These are phyloP conservation scores for Piper longum DNA, from an alignment of 164 flowering plant genomes.

Conservation along the genomic window DNA sequence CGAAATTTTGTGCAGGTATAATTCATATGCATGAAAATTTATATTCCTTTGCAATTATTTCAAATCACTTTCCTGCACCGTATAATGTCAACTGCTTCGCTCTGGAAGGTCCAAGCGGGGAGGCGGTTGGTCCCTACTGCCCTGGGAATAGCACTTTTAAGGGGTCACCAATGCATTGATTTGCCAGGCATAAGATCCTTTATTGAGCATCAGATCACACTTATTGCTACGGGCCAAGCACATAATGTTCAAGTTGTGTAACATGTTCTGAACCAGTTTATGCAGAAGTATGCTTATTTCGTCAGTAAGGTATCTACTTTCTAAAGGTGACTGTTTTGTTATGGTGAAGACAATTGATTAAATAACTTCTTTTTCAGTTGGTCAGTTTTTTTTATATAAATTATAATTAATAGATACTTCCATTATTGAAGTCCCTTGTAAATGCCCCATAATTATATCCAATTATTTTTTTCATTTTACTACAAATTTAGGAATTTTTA, in stretches of 20 bases:
- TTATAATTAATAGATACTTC: too few species aligned
- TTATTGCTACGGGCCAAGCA: constrained; percentile 85
- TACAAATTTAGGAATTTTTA: too few species aligned
- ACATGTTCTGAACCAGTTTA: constrained; percentile 75
- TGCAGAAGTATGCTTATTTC: constrained; percentile 58
- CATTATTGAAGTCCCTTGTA: too few species aligned
- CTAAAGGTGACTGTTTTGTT: not conserved
- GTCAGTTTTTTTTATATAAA: too few species aligned
- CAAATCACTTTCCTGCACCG: not conserved
- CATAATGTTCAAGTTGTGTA: constrained; percentile 60
- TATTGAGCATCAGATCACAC: constrained; percentile 91
- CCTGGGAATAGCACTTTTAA: constrained; percentile 64
- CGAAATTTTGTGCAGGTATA: constrained; percentile 90
- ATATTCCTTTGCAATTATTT: not conserved
- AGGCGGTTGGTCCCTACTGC: constrained; percentile 82
- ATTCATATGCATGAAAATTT: not conserved
- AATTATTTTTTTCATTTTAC: too few species aligned
- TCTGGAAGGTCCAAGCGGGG: constrained; percentile 75
- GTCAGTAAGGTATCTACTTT: constrained; percentile 65
- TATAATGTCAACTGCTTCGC: not conserved
- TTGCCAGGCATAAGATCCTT: constrained; percentile 92
- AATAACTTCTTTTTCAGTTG: too few species aligned
- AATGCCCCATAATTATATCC: too few species aligned
- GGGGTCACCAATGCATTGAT: constrained; percentile 90
- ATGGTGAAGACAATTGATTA: not conserved